Evolutionary conservation across 768 basidiomycete species (phyloP).

Genomic region (Auricularia sp.): DNA sequence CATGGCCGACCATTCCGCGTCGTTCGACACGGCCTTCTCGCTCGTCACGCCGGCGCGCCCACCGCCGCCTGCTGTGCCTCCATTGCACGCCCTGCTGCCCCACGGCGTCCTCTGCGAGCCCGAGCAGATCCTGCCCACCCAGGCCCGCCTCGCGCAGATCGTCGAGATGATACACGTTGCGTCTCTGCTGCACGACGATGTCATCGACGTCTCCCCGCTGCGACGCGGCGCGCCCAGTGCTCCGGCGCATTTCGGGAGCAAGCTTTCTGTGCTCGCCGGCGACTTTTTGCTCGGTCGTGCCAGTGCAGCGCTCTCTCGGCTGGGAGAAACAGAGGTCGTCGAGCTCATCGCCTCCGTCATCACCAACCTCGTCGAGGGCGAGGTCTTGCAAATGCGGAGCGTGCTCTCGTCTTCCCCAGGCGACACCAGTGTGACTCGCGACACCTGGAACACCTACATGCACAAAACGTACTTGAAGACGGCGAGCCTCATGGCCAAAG

Average conservation of each 20-base stretch:
- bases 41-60: constrained; percentile 39
- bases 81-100: constrained; percentile 14
- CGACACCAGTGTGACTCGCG: constrained; percentile 22
- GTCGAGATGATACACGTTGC: constrained; percentile 98
- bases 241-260: constrained; percentile 77
- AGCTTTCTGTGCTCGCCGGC: constrained; percentile 85
- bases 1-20: constrained; percentile 68
- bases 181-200: constrained; percentile 85
- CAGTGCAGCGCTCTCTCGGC: constrained; percentile 72
- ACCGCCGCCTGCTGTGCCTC: constrained; percentile 24
- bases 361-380: constrained; percentile 92
- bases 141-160: constrained; percentile 87
- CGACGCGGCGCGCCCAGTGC: constrained; percentile 62
- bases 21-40: constrained; percentile 43
- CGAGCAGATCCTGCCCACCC: constrained; percentile 63
- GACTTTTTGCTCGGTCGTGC: constrained; percentile 93
- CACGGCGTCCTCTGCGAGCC: constrained; percentile 24
- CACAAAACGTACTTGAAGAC: constrained; percentile 91
- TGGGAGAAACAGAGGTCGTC: constrained; percentile 83
- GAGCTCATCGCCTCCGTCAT: constrained; percentile 89
- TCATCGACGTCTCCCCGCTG: constrained; percentile 63
- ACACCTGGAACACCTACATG: constrained; percentile 69
- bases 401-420: neutral
- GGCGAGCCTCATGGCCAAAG: constrained; percentile 84
- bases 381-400: constrained; percentile 64